Conservation (phyloP, 2,329 filamentous ascomycete genomes). For the Nigrograna mackinnonii region DNA sequence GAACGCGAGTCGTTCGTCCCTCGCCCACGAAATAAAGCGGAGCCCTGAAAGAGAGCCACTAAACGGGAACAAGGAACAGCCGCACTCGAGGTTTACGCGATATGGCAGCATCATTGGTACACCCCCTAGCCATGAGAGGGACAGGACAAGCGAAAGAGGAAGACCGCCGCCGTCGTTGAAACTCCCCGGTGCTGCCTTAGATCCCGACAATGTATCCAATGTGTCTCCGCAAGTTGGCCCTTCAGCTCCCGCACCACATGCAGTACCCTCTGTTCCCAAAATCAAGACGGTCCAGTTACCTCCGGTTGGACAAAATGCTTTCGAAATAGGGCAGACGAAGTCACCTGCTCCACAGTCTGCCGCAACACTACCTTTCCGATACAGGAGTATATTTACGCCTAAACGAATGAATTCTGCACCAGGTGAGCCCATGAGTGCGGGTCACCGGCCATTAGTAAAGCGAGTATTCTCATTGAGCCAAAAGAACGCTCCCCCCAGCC, state of each 20-base stretch:
- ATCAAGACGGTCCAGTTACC: conserved; percentile 23
- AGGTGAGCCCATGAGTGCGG: conserved; percentile 14
- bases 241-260: conserved; percentile 12
- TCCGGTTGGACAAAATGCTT: conserved; percentile 34
- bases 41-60: conserved; percentile 34
- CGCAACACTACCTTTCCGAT: conserved; percentile 27
- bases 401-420: conserved; percentile 47
- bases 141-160: conserved; percentile 22
- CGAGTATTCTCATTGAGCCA: conserved; percentile 49
- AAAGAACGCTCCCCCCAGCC: conserved; percentile 38
- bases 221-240: conserved; percentile 17
- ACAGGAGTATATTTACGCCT: conserved; percentile 43
- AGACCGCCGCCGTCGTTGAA: conserved; percentile 55
- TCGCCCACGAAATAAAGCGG: conserved; percentile 10
- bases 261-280: conserved; percentile 5
- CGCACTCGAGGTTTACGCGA: conserved; percentile 43
- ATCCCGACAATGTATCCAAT: conserved; percentile 40
- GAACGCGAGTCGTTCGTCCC: conserved; percentile 15
- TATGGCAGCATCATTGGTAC: conserved; percentile 69
- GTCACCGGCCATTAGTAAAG: conserved; percentile 39
- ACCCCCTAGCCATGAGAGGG: conserved; percentile 35
- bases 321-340: conserved; percentile 47
- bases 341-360: conserved; percentile 31
- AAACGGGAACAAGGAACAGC: conserved; percentile 15
- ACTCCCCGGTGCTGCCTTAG: conserved; percentile 65